Percentiles rank a stretch among this genome's conserved stretches.
phyloP scores from a whole-genome alignment of 768 basidiomycete genomes.

The Trametes cubensis region DNA sequence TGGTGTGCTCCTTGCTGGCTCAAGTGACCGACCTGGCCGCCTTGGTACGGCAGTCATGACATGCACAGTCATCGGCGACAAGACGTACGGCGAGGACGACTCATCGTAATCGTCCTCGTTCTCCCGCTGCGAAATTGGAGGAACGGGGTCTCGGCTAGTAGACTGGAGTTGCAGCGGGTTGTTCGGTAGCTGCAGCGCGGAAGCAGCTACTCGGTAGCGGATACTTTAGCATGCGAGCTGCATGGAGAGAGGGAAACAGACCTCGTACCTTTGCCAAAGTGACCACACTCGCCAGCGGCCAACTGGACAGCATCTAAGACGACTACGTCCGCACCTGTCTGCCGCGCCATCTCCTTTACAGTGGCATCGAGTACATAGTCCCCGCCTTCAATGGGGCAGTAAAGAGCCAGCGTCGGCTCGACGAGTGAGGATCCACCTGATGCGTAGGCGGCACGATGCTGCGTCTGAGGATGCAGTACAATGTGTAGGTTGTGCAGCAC shows the following conservation, averaged over 20 bases:
- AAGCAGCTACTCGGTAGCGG: conserved; percentile 55
- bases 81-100: conserved; percentile 40
- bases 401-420: conserved; percentile 84
- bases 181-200: conserved; percentile 62
- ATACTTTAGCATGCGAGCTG: not conserved
- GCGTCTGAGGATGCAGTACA: conserved; percentile 79
- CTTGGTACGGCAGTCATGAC: conserved; percentile 39
- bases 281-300: conserved; percentile 86
- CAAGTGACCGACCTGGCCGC: conserved; percentile 19
- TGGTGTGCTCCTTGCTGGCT: conserved; percentile 35
- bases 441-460: conserved; percentile 68
- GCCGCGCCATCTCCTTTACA: conserved; percentile 73
- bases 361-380: conserved; percentile 81
- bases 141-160: conserved; percentile 32
- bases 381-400: conserved; percentile 88
- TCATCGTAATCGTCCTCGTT: conserved; percentile 54
- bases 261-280: conserved; percentile 72
- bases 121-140: conserved; percentile 32
- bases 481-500: conserved; percentile 75
- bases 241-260: not conserved
- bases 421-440: conserved; percentile 54
- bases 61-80: conserved; percentile 52
- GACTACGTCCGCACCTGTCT: conserved; percentile 77
- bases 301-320: conserved; percentile 83
- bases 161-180: conserved; percentile 75